Conservation (phyloP, 2,329 filamentous ascomycete genomes). For the Verticillium alfalfae region DNA sequence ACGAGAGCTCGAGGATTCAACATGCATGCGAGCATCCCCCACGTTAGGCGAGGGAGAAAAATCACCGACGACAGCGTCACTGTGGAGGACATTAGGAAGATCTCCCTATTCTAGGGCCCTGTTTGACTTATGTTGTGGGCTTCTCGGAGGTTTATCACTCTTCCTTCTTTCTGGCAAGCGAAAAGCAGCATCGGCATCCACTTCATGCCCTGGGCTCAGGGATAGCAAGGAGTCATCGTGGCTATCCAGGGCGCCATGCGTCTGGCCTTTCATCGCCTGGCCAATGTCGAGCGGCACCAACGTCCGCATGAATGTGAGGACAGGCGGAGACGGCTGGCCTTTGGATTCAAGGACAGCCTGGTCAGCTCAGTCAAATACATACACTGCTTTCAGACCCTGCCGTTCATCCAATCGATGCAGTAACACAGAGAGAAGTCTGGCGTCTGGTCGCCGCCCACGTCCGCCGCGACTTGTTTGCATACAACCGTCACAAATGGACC, state of each 20-base stretch:
- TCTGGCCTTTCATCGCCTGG: background rate
- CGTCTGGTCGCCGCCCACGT: background rate
- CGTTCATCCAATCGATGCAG: background rate
- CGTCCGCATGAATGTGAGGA: background rate
- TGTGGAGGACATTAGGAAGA: background rate
- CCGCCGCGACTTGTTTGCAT: background rate
- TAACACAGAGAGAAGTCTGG: background rate
- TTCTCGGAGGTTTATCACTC: background rate
- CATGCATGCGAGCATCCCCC: background rate
- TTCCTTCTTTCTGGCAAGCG: background rate
- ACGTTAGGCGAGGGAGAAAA: background rate
- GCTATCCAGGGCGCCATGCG: background rate
- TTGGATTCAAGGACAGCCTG: background rate
- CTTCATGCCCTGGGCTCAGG: background rate
- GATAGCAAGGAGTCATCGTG: background rate
- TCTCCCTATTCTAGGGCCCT: background rate
- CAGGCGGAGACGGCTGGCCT: background rate
- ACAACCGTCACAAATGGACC: background rate
- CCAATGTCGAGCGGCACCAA: background rate
- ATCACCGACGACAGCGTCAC: background rate
- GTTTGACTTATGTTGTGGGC: background rate
- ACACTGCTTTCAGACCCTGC: background rate
- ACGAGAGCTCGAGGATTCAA: slow-evolving; percentile 6
- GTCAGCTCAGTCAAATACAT: background rate
- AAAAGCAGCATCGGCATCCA: background rate